phyloP scores from a whole-genome alignment of 805 yeast genomes.

The Ascoidea rubescens region DNA sequence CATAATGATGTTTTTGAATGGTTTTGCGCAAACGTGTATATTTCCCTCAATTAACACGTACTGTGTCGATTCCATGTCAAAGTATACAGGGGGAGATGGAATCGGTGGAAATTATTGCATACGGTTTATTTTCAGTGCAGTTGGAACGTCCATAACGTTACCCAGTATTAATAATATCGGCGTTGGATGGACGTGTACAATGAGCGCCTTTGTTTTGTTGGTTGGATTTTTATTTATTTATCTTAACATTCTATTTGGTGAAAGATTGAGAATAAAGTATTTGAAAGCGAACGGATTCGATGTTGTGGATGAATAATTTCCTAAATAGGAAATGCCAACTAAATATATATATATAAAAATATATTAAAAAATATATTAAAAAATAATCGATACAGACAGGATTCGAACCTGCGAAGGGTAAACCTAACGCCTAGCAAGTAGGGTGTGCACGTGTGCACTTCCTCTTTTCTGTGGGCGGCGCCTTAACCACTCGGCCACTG shows the following conservation, averaged over 20 bases:
- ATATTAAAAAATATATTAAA: too few relatives aligned
- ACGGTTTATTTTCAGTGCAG: conserved; percentile 35
- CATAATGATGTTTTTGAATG: conserved; percentile 31
- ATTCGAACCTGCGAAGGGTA: conserved; percentile 35
- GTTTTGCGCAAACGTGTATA: conserved; percentile 34
- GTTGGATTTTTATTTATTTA: conserved; percentile 22
- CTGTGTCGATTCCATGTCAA: conserved; percentile 44
- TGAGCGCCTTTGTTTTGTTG: conserved; percentile 29
- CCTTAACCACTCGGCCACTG: conserved; percentile 12
- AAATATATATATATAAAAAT: too few relatives aligned
- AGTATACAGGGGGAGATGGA: conserved; percentile 39
- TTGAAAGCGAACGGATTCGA: background rate
- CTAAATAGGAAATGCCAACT: background rate
- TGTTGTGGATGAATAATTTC: background rate
- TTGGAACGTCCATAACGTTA: conserved; percentile 36
- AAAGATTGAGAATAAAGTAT: conserved; percentile 17
- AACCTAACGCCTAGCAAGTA: conserved; percentile 9
- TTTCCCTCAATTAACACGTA: conserved; percentile 43
- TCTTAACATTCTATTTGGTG: conserved; percentile 26
- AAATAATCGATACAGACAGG: conserved; percentile 35
- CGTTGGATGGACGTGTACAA: conserved; percentile 42
- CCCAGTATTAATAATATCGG: conserved; percentile 33
- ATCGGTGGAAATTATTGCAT: conserved; percentile 39
- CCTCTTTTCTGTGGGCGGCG: conserved; percentile 12
- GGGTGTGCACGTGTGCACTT: too few relatives aligned